phyloP scores from a whole-genome alignment of 805 yeast genomes.

The Schwanniomyces polymorphus region DNA sequence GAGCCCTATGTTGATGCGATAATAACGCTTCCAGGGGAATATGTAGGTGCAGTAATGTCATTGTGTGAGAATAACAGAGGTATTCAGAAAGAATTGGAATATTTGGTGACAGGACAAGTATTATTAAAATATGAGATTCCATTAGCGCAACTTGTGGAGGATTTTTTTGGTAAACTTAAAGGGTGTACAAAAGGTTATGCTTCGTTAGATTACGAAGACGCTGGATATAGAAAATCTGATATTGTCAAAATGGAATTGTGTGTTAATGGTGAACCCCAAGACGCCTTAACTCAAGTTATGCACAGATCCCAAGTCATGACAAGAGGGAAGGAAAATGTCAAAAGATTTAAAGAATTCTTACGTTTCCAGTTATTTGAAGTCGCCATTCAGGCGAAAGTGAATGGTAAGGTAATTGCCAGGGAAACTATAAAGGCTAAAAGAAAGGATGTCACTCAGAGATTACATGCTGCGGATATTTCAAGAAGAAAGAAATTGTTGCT shows the following conservation, averaged over 20 bases:
- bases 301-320: slow-evolving; percentile 75
- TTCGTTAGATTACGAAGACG: slow-evolving; percentile 90
- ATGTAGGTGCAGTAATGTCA: slow-evolving; percentile 81
- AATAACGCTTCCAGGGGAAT: slow-evolving; percentile 89
- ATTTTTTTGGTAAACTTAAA: slow-evolving; percentile 90
- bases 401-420: slow-evolving; percentile 77
- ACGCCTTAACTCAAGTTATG: slow-evolving; percentile 89
- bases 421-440: slow-evolving; percentile 92
- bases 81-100: slow-evolving; percentile 73
- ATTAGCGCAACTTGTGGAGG: slow-evolving; percentile 86
- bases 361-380: slow-evolving; percentile 88
- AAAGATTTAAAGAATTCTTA: slow-evolving; percentile 75
- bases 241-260: slow-evolving; percentile 84
- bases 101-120: slow-evolving; percentile 78
- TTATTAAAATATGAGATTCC: slow-evolving; percentile 80
- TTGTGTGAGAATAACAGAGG: slow-evolving; percentile 87
- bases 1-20: slow-evolving; percentile 92
- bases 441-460: slow-evolving; percentile 89
- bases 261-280: slow-evolving; percentile 86
- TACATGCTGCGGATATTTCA: slow-evolving; percentile 92
- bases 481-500: slow-evolving; percentile 84
- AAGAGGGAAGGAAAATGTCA: slow-evolving; percentile 80
- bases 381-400: slow-evolving; percentile 85
- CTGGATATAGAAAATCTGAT: slow-evolving; percentile 79
- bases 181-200: slow-evolving; percentile 92